Percentiles rank a stretch among this genome's conserved stretches.
These are phyloP conservation scores for Thuja plicata DNA, from an alignment of 83 land plant species.

Conservation along the genomic window DNA sequence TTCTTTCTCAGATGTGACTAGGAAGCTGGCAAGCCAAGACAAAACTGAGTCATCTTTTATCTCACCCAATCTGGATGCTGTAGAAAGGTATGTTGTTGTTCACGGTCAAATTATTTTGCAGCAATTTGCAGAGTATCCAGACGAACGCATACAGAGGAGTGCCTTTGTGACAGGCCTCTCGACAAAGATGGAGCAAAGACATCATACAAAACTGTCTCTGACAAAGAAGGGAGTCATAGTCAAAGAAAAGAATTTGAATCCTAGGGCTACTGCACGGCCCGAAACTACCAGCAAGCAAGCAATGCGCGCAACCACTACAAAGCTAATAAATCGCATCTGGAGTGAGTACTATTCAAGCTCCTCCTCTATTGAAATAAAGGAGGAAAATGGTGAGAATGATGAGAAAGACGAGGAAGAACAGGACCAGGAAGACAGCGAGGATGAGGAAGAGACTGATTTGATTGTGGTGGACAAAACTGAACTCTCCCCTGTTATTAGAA, in stretches of 20 bases:
- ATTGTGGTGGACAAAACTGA: slow-evolving; percentile 13
- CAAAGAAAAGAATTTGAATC: slow-evolving; percentile 73
- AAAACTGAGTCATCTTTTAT: slow-evolving; percentile 59
- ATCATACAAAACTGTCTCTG: slow-evolving; percentile 79
- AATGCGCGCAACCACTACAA: slow-evolving; percentile 95
- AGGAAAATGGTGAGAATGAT: slow-evolving; percentile 24
- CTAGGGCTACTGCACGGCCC: slow-evolving; percentile 68
- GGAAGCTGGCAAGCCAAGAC: slow-evolving; percentile 56
- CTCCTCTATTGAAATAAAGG: slow-evolving; percentile 26
- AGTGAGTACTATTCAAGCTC: slow-evolving; percentile 73
- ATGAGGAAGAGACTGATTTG: slow-evolving; percentile 38
- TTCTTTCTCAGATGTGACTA: slow-evolving; percentile 81
- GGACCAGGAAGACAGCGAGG: slow-evolving; percentile 47
- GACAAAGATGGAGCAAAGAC: slow-evolving; percentile 83
- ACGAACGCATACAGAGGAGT: slow-evolving; percentile 65
- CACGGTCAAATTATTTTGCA: slow-evolving; percentile 96
- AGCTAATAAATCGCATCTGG: slow-evolving; percentile 92
- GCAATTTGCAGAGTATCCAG: slow-evolving; percentile 88
- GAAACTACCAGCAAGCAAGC: slow-evolving; percentile 56
- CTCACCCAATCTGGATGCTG: slow-evolving; percentile 54
- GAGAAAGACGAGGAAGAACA: slow-evolving; percentile 47
- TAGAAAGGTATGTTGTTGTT: slow-evolving; percentile 89
- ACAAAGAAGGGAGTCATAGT: slow-evolving; percentile 64
- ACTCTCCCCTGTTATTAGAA: slow-evolving; percentile 3
- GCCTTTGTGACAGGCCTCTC: slow-evolving; percentile 74